phyloP scores from a whole-genome alignment of 2,329 filamentous ascomycete genomes.

The Lomentospora prolificans region DNA sequence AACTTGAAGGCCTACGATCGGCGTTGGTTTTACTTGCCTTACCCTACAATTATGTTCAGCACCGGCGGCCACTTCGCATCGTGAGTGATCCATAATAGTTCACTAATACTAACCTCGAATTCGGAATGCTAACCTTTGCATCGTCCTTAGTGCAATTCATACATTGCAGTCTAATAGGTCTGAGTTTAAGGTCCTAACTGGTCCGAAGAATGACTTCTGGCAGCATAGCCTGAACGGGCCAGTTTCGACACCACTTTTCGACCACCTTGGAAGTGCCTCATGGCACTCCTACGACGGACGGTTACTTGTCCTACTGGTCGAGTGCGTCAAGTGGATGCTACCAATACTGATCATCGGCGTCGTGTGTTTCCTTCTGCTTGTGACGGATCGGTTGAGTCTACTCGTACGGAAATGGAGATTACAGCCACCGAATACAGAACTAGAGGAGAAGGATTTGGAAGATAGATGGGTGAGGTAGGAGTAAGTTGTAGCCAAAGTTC shows the following conservation, averaged over 20 bases:
- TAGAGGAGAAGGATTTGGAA: not conserved
- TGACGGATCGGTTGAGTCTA: not conserved
- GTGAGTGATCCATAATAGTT: constrained; percentile 15
- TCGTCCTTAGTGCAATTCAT: constrained; percentile 21
- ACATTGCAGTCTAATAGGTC: constrained; percentile 22
- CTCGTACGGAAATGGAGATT: not conserved
- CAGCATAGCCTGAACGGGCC: constrained; percentile 28
- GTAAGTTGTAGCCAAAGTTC: not conserved
- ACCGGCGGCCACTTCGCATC: constrained; percentile 32
- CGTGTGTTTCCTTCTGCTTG: not conserved
- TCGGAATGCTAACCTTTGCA: constrained; percentile 10
- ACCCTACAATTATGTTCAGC: constrained; percentile 32
- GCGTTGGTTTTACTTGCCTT: constrained; percentile 28
- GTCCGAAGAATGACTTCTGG: constrained; percentile 12
- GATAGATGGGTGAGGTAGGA: not conserved
- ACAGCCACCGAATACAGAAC: not conserved
- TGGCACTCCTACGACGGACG: constrained; percentile 29
- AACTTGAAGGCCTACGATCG: constrained; percentile 25
- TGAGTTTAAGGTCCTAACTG: constrained; percentile 25
- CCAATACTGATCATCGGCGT: not conserved
- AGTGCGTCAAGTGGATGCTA: not conserved
- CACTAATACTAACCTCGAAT: not conserved
- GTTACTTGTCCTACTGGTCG: not conserved
- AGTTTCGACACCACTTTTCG: constrained; percentile 28
- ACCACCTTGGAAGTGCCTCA: constrained; percentile 30